Evolutionary conservation across 768 basidiomycete genomes (phyloP), one percentile per base, ranked within the genome.

Genomic region (Suillus lakei): DNA sequence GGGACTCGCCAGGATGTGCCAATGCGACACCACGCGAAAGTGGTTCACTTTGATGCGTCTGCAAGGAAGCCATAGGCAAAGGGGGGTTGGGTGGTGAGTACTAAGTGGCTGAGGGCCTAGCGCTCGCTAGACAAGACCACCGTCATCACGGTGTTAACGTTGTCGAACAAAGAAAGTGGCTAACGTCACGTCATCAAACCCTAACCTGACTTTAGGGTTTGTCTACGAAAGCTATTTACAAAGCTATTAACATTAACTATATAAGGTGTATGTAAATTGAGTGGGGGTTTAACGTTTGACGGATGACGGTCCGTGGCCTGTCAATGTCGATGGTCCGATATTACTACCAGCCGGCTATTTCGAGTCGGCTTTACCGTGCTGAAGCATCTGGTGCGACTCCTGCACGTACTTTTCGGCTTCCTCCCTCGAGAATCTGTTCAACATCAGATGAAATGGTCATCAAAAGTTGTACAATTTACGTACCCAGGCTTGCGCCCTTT

Each of bases 401-500:
- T 79, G 74, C 10, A 91, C 86, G 69, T 86, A 93, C 63, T 83
- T 70, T 69, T 88, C 89, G 7, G 91, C 84, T 72, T 93, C 91
- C 3, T 80, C 72, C 66, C 91, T 81, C 66, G 91, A 85, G 68
- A 92, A 91, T 48, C 91, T 92, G 62, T 46, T 50, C 28, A 44
- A 53, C 12, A 28, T 59, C 58, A 59, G 59, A 50, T 18, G 60
- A 28, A 4, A 64, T 23, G 4, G n/a, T 26, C 23, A 66, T 26
- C 36, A 66, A 62, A 50, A 56, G 44, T 26, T 30, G 39, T 21
- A 32, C 59, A 53, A 34, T 61, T 66, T 41, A 80, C 91, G 78
- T 71, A 95, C 90, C 87, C 92, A 51, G 90, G 79, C 56, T 85
- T 87, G 58, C 80, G 84, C 15, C 97, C 97, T 74, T 96, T 95